Evolutionary conservation across 2,329 filamentous ascomycete species (phyloP), one percentile per base, ranked within the genome.

Genomic region (Alternaria ventricosa): DNA sequence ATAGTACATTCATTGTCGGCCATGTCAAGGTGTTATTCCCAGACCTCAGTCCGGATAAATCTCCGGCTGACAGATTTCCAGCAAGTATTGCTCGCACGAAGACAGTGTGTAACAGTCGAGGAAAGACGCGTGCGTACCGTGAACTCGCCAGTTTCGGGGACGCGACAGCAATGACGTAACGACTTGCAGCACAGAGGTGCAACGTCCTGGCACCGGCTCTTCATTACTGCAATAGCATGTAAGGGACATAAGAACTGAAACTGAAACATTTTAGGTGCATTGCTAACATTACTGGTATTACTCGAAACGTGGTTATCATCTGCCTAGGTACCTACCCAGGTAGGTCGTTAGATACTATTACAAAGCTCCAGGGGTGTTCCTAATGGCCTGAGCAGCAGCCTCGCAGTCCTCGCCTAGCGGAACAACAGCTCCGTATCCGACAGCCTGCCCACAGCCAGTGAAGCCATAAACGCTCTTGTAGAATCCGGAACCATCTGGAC

Each of bases 341-440:
- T 41, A 6, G 36, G 2, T 18, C 36, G 9, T 41, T 18, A 41
- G n/a, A 15, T 41, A 41, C n/a, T 41, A 15, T 22, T 45, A 63
- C 55, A 41, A 59, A n/a, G 60, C 60, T n/a, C 60, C 60, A 28
- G 60, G 60, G 5, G 55, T 59, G 13, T 55, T 63, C 11, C 33
- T 46, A 1, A 63, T 51, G 7, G 41, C 46, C 36, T 27, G 28
- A 15, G 64, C 64, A 50, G 65, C 62, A 41, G 15, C 44, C 47
- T 65, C 62, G n/a, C 65, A 67, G 9, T 67, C 56, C 47, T 67
- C 61, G n/a, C 62, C 65, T 10, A 51, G 28, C 5, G 58, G 57
- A 33, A 64, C 44, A 43, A 65, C 30, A 12, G 55, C 50, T 8
- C 55, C 54, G 30, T 63, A 65, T 15, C 65, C 65, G 4, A 67